Evolutionary conservation across 2,329 filamentous ascomycete species (phyloP), one percentile per base, ranked within the genome.

Genomic region (Trichoderma sp.): DNA sequence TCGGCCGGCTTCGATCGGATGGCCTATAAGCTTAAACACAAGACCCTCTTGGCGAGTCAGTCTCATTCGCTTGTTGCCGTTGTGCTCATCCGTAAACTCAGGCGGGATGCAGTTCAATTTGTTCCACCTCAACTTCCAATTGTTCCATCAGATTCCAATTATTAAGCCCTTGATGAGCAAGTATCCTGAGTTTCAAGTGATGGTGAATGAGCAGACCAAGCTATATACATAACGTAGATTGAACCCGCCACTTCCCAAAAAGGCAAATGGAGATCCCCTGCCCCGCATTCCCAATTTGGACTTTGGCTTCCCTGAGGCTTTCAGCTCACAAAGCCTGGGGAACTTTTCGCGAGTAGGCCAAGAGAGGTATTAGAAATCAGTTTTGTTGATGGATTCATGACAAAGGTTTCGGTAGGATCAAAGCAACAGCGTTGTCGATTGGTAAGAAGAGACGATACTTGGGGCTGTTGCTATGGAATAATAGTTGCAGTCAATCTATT

Each of bases 261-360:
- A 2, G 64, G 31, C 5, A 68, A 67, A n/a, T 43, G 40, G 33
- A 31, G 31, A 37, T 49, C 5, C 3, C 13, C 13, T 11, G 27
- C 8, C 6, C 29, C 40, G 8, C 40, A 60, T 11, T 13, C 64
- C 56, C 1, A 60, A 59, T 59, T 21, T 5, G 43, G 64, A 53
- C 13, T 16, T 37, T 52, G 64, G 64, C 60, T 56, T 29, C 40
- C 53, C 62, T 31, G 16, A 6, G 13, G 5, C 10, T 27, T 52
- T n/a, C 2, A 29, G 21, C 10, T 27, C 40, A 29, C 14, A 37
- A 43, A n/a, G 11, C 19, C 31, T 24, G 33, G 19, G 52, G n/a
- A 58, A 66, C 40, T 63, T 63, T n/a, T 63, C 2, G 43, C 60
- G 60, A 63, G 14, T 1, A 27, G 43, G 21, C 60, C 31, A 43